These are phyloP conservation scores for Pseudogymnoascus sp. DNA, from an alignment of 2,329 filamentous ascomycete species.

Conservation along the genomic window DNA sequence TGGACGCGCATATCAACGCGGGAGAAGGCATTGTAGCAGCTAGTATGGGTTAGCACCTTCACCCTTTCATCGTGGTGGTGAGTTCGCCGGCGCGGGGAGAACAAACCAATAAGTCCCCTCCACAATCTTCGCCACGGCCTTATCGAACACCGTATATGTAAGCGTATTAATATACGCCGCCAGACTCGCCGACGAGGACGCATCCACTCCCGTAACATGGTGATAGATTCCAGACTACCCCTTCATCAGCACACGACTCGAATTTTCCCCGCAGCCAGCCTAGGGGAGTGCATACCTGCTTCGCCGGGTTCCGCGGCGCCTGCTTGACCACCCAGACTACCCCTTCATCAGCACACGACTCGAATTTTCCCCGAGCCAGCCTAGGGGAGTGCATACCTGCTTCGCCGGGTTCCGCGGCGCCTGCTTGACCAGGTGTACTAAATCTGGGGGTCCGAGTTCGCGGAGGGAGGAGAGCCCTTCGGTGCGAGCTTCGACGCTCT, in stretches of 20 bases:
- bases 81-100: not conserved
- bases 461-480: slow-evolving; percentile 78
- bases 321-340: slow-evolving; percentile 84
- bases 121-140: slow-evolving; percentile 71
- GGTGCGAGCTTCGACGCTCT: slow-evolving; percentile 85
- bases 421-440: slow-evolving; percentile 87
- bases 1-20: slow-evolving; percentile 97
- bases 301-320: slow-evolving; percentile 46
- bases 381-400: slow-evolving; percentile 38
- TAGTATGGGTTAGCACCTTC: slow-evolving; percentile 28
- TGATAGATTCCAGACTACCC: slow-evolving; percentile 83
- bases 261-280: not conserved
- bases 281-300: slow-evolving; percentile 37
- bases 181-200: slow-evolving; percentile 91
- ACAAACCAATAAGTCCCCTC: slow-evolving; percentile 87
- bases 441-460: slow-evolving; percentile 89
- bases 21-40: slow-evolving; percentile 98
- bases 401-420: slow-evolving; percentile 48
- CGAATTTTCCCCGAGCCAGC: not conserved
- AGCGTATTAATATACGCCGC: slow-evolving; percentile 98
- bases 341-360: not conserved
- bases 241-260: not conserved
- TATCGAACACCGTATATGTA: slow-evolving; percentile 80
- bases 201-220: slow-evolving; percentile 94
- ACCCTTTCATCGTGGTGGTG: not conserved